Evolutionary conservation across 805 yeast species (phyloP), one percentile per base, ranked within the genome.

Genomic region (Wickerhamomyces ciferrii): DNA sequence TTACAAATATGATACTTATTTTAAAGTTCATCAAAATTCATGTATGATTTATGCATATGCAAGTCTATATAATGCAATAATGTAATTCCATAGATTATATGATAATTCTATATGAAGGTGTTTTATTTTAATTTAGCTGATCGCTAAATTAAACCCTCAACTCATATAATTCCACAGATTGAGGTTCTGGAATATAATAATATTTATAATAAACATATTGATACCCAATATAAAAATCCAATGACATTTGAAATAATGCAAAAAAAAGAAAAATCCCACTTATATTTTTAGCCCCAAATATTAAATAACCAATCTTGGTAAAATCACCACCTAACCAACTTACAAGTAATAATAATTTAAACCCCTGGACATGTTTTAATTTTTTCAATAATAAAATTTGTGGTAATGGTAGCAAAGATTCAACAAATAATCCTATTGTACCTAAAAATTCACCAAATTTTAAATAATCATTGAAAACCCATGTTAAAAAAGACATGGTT

Each of bases 311-410:
- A 21, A 88, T 77, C 61, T 91, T 91, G 35, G 88, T 76, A 37
- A 84, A 69, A 66, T 90, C 97, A 47, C 97, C 97, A 49, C 92
- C 83, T 5, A 90, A 69, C 97, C 97, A 90, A 57, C 91, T 83
- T 18, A 89, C 66, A 34, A 90, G 62, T 31, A 90, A 68, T 24
- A 92, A 78, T 43, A 82, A 70, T 56, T 89, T 84, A 68, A 90
- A 90, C 49, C 94, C 92, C 52, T 84, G 84, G 8, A 86, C 80
- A 0, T 88, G 78, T 54, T 80, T 79, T 24, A 83, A 55, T 47
- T 89, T 74, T 58, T 79, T 75, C 42, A 87, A 71, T 50, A 87
- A 66, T n/a, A 87, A 68, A 42, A 87, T 81, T 67, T 87, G 89
- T 15, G 94, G 92, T 50, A 87, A 68, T 18, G 96, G 89, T 53